Base-by-base conservation (phyloP, 352 stramenopile species). In the Phytopythium montanum region DNA sequence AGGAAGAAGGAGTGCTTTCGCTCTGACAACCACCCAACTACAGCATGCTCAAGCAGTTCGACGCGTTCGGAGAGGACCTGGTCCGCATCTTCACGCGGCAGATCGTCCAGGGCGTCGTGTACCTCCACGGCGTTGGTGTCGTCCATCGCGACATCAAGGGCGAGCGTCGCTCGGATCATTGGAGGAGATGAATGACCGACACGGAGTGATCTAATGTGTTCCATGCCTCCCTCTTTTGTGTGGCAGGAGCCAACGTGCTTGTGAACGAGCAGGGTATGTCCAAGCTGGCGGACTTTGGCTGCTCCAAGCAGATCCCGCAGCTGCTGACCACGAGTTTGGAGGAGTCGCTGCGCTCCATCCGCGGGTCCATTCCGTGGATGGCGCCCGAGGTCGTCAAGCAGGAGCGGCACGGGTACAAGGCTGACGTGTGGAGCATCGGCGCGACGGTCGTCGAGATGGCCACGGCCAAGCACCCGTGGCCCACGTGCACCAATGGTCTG, bases 131-230 rank as follows among this genome's bases (percentile, higher is more conserved):
- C 33, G 92, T 97, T 61, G 76, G 85, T 21, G 96, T 98, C 52
- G 87, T 98, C 36, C 93, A 98, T 65, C 81, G 94, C 23, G 92
- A 98, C 69, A 98, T 98, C 61, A 98, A 98, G 75, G 82, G 77
- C 81, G 60, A 31, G 31, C 33, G n/a, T 16, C 28, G 25, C 9
- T 14, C 10, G 28, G 31, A 3, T 21, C 12, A 5, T 52, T 33
- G 23, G n/a, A n/a, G n/a, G n/a, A n/a, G 34, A 34, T 2, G 21
- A 13, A 48, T 25, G 41, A 14, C 33, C 33, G 33, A 38, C 33
- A 12, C 9, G 12, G 16, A n/a, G 9, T 46, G n/a, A 1, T 46
- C 39, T 46, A 46, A 46, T 25, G 4, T 9, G 2, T 34, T 21
- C 18, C 48, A 2, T 16, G 5, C 33, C 33, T 19, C 7, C 18